Evolutionary conservation across 1,284 basidiomycete genomes (phyloP).

Genomic region (Leccinum variabile): DNA sequence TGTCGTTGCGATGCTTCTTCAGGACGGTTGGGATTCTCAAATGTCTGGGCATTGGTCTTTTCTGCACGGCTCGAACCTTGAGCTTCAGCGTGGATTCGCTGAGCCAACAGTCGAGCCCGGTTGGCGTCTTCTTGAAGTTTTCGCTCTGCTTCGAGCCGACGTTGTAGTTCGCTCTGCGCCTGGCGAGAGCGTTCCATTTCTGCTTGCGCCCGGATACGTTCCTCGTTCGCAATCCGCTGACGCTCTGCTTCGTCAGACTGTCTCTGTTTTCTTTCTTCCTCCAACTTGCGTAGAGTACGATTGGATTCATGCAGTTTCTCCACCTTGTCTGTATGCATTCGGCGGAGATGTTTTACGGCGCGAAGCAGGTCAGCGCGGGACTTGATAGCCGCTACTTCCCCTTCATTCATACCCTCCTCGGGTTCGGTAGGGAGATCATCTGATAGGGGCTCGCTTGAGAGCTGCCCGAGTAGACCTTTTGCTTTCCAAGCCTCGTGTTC

Average conservation of each 20-base stretch:
- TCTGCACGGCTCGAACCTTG: conserved; percentile 3
- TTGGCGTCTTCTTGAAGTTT: conserved; percentile 8
- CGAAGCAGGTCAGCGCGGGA: conserved; percentile 15
- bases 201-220: conserved; percentile 4
- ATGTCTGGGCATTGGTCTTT: not conserved
- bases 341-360: conserved; percentile 19
- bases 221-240: conserved; percentile 22
- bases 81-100: conserved; percentile 10
- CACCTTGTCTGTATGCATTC: conserved; percentile 20
- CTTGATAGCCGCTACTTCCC: conserved; percentile 20
- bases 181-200: conserved; percentile 15
- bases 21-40: not conserved
- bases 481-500: conserved; percentile 12
- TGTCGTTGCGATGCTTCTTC: conserved; percentile 13
- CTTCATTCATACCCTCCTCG: conserved; percentile 27
- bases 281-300: conserved; percentile 20
- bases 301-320: conserved; percentile 18
- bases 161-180: conserved; percentile 7
- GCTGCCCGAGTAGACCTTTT: conserved; percentile 3
- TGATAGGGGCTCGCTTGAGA: not conserved
- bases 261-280: conserved; percentile 24
- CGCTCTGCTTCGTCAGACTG: conserved; percentile 17
- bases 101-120: conserved; percentile 12
- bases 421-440: conserved; percentile 15
- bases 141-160: conserved; percentile 13